These are phyloP conservation scores for Podochytrium sp. DNA, from an alignment of 192 early-diverging fungal species.

Conservation along the genomic window DNA sequence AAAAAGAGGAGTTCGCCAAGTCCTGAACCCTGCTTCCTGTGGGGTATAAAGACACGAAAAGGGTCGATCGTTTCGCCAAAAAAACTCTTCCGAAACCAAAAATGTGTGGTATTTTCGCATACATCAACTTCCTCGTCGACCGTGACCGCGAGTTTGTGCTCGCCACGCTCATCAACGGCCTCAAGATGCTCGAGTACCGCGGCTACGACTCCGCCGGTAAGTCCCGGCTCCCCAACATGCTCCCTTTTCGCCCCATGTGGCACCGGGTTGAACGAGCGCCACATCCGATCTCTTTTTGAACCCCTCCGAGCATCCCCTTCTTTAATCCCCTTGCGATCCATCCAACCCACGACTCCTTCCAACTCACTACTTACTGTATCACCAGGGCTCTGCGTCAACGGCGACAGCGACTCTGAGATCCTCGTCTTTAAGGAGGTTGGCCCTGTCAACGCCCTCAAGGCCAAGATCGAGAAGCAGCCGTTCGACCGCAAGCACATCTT, in stretches of 20 bases:
- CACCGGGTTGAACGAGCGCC: not conserved
- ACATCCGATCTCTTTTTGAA: not conserved
- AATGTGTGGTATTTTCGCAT: conserved; percentile 64
- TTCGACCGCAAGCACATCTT: conserved; percentile 66
- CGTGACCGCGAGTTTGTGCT: conserved; percentile 60
- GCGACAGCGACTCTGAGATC: conserved; percentile 68
- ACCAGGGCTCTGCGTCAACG: conserved; percentile 51
- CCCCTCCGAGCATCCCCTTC: not conserved
- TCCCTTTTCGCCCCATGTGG: too few species aligned
- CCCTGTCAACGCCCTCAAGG: conserved; percentile 55
- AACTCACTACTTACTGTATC: not conserved
- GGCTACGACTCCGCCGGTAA: conserved; percentile 67
- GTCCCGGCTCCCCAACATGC: too few species aligned
- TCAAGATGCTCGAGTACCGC: conserved; percentile 65
- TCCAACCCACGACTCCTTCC: not conserved
- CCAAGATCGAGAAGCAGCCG: conserved; percentile 52
- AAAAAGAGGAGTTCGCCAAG: not conserved
- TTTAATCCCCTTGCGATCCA: not conserved
- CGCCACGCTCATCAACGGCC: conserved; percentile 57
- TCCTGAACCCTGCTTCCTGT: not conserved
- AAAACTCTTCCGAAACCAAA: not conserved
- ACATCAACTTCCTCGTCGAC: conserved; percentile 58
- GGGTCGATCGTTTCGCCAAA: not conserved
- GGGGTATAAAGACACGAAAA: not conserved
- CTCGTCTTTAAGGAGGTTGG: conserved; percentile 58